These are phyloP conservation scores for Diplosphaera chodatii DNA, from an alignment of 139 green algal species.

Conservation along the genomic window DNA sequence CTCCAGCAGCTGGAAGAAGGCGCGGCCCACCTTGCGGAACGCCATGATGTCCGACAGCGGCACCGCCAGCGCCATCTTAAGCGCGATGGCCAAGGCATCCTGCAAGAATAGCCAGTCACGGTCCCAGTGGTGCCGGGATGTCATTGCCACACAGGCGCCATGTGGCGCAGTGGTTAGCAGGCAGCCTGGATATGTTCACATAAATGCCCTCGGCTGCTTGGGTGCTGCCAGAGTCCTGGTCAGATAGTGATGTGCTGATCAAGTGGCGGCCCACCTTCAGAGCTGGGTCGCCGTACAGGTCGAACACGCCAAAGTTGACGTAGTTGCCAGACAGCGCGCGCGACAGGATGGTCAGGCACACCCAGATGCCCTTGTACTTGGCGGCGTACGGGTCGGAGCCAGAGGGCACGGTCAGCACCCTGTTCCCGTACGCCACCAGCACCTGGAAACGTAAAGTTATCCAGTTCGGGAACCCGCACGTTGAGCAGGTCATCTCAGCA, in stretches of 20 bases:
- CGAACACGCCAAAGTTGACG: constrained; percentile 99
- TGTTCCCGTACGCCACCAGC: constrained; percentile 73
- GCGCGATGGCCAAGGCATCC: constrained; percentile 79
- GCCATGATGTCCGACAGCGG: constrained; percentile 58
- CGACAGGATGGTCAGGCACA: constrained; percentile 76
- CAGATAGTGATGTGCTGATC: no score
- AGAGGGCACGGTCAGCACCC: constrained; percentile 36
- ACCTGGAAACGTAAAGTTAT: no score
- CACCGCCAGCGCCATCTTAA: constrained; percentile 78
- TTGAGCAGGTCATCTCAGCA: no score
- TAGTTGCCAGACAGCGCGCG: constrained; percentile 89
- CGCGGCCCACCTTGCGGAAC: constrained; percentile 75
- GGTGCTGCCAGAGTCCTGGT: no score
- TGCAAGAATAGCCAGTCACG: constrained; percentile 16
- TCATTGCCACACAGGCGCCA: no score
- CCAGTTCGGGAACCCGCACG: no score
- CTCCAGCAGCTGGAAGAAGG: constrained; percentile 87
- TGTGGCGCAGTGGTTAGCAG: no score
- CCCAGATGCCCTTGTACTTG: constrained; percentile 94
- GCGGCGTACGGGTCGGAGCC: constrained; percentile 54
- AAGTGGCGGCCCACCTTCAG: constrained; percentile 48
- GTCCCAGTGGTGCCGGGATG: background rate
- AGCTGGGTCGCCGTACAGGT: constrained; percentile 92
- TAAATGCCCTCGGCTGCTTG: no score
- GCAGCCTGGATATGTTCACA: no score